Percentiles rank a stretch among this genome's conserved stretches.
Conservation (phyloP, 1,284 basidiomycete genomes). For the Austroboletus niveus region DNA sequence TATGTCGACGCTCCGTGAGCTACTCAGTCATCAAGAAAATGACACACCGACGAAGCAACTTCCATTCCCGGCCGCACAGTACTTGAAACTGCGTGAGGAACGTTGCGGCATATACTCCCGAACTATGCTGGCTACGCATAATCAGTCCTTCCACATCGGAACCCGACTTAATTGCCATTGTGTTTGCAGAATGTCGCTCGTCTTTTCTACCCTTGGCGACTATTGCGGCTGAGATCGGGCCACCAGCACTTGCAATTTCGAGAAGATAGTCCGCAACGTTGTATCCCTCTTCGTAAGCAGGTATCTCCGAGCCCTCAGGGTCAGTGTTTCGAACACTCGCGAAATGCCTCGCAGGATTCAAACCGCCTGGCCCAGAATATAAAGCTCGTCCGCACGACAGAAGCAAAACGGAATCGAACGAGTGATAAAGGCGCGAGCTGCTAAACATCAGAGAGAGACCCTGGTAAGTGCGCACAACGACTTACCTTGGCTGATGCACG, state of each 20-base stretch:
- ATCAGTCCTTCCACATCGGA: conserved; percentile 24
- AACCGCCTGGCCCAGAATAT: conserved; percentile 75
- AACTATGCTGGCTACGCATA: conserved; percentile 9
- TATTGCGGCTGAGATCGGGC: conserved; percentile 31
- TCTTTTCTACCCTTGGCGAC: conserved; percentile 16
- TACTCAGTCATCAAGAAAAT: neutral
- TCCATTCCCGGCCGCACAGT: conserved; percentile 79
- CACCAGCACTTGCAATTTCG: conserved; percentile 73
- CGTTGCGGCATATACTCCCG: conserved; percentile 56
- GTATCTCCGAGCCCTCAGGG: conserved; percentile 33
- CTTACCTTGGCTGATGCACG: conserved; percentile 81
- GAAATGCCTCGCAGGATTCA: conserved; percentile 66
- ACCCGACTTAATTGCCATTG: neutral
- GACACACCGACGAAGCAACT: conserved; percentile 65
- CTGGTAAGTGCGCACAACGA: neutral
- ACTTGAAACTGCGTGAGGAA: conserved; percentile 87
- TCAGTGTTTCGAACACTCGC: conserved; percentile 38
- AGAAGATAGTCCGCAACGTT: conserved; percentile 89
- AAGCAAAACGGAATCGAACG: conserved; percentile 79
- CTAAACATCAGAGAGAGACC: neutral
- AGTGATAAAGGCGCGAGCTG: conserved; percentile 80
- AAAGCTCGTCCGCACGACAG: conserved; percentile 77
- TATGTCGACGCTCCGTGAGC: conserved; percentile 23
- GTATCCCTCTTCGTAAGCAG: conserved; percentile 65
- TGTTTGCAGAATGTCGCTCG: neutral